Percentiles rank a stretch among this genome's conserved stretches.
Conservation (phyloP, 1,284 basidiomycete genomes). For the Microbotryomycetes sp. region DNA sequence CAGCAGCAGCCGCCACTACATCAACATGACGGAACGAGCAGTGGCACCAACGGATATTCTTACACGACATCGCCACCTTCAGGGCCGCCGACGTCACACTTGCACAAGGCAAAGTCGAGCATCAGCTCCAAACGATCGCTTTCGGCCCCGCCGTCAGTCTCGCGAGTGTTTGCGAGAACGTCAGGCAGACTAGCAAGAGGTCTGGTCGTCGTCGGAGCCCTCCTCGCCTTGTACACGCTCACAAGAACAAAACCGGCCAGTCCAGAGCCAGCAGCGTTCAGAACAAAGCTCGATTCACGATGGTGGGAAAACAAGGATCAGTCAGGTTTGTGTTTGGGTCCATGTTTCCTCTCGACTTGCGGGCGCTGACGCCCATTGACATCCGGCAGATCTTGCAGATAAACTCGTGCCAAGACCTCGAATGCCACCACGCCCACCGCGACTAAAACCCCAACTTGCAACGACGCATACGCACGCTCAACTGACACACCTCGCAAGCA, state of each 20-base stretch:
- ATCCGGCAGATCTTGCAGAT: slow-evolving; percentile 3
- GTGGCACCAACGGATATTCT: too few relatives aligned
- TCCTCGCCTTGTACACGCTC: background rate
- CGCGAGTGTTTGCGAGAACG: background rate
- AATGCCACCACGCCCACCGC: slow-evolving; percentile 8
- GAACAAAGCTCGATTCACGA: background rate
- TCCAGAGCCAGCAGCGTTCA: background rate
- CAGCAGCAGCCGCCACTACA: too few relatives aligned
- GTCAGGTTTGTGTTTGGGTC: background rate
- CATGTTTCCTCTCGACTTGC: background rate
- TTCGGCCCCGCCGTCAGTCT: too few relatives aligned
- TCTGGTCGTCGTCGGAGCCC: background rate
- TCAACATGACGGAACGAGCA: too few relatives aligned
- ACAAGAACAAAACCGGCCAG: background rate
- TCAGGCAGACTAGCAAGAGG: background rate
- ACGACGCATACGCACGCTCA: slow-evolving; percentile 14
- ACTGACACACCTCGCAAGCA: slow-evolving; percentile 17
- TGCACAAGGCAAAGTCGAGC: too few relatives aligned
- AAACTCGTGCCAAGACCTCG: slow-evolving; percentile 15
- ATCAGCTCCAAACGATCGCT: too few relatives aligned
- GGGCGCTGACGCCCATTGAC: background rate
- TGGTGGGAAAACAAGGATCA: slow-evolving; percentile 26
- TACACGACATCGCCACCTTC: too few relatives aligned
- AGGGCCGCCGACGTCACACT: too few relatives aligned
- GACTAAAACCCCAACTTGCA: slow-evolving; percentile 8